Percentiles rank a stretch among this genome's conserved stretches.
phyloP scores from a whole-genome alignment of 768 basidiomycete genomes.

The Lactarius trivialis region DNA sequence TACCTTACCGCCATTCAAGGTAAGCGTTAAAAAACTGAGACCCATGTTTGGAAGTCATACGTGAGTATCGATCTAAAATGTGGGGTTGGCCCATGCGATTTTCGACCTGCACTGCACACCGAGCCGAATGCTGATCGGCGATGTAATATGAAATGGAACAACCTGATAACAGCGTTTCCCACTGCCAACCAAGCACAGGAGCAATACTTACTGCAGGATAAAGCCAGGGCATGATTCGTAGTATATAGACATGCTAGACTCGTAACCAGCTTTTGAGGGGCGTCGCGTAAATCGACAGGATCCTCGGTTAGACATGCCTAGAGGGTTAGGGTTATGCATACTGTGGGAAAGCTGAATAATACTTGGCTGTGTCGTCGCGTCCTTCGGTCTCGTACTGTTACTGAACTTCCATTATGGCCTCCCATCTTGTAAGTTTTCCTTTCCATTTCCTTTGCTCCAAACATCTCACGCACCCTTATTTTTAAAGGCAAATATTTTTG shows the following conservation, averaged over 20 bases:
- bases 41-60: neutral
- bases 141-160: neutral
- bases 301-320: too few species aligned
- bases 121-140: neutral
- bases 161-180: neutral
- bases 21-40: neutral
- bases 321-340: too few species aligned
- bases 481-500: conserved; percentile 85
- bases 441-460: neutral
- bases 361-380: neutral
- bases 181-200: too few species aligned
- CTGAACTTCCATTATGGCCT: conserved; percentile 42
- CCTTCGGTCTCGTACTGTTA: neutral
- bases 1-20: too few species aligned
- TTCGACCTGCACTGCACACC: neutral
- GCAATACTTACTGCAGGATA: too few species aligned
- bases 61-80: too few species aligned
- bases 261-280: too few species aligned
- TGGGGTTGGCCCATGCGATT: too few species aligned
- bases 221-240: too few species aligned
- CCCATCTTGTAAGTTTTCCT: conserved; percentile 59
- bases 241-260: too few species aligned
- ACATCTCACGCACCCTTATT: neutral
- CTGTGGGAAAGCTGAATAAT: conserved; percentile 20
- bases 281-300: too few species aligned